Conservation (phyloP, 2,329 filamentous ascomycete species). For the Cercospora canescens region DNA sequence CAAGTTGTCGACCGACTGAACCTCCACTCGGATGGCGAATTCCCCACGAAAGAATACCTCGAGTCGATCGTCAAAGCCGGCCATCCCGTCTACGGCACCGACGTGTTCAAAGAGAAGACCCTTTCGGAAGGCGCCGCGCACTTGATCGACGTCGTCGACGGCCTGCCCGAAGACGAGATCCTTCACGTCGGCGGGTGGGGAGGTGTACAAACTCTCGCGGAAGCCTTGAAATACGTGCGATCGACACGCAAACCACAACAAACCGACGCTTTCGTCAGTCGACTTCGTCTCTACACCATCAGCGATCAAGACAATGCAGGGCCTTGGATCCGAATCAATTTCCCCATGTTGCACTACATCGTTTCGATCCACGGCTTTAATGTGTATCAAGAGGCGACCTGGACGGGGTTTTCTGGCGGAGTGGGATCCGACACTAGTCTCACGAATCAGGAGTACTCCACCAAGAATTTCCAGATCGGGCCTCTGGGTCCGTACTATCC, state of each 20-base stretch:
- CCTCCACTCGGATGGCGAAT: constrained; percentile 37
- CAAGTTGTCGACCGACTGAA: constrained; percentile 45
- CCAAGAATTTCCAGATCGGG: constrained; percentile 56
- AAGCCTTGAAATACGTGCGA: constrained; percentile 47
- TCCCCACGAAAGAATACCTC: constrained; percentile 26
- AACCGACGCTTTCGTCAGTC: constrained; percentile 40
- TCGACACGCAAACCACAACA: constrained; percentile 32
- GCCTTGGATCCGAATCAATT: constrained; percentile 56
- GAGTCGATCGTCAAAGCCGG: constrained; percentile 8
- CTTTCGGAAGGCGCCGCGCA: constrained; percentile 9
- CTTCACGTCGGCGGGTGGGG: constrained; percentile 54
- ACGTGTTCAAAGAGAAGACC: not conserved
- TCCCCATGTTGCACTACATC: constrained; percentile 59
- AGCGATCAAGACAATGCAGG: constrained; percentile 62
- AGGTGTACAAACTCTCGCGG: constrained; percentile 53
- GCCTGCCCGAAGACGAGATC: not conserved
- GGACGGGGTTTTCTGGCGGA: constrained; percentile 56
- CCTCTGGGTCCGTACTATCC: constrained; percentile 44
- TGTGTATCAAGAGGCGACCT: constrained; percentile 55
- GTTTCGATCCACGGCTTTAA: constrained; percentile 58
- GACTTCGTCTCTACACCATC: constrained; percentile 56
- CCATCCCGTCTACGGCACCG: constrained; percentile 10
- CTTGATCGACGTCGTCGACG: constrained; percentile 6
- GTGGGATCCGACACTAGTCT: not conserved
- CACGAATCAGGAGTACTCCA: constrained; percentile 45